These are phyloP conservation scores for Hamigera avellanea DNA, from an alignment of 495 filamentous ascomycete genomes.

Conservation along the genomic window DNA sequence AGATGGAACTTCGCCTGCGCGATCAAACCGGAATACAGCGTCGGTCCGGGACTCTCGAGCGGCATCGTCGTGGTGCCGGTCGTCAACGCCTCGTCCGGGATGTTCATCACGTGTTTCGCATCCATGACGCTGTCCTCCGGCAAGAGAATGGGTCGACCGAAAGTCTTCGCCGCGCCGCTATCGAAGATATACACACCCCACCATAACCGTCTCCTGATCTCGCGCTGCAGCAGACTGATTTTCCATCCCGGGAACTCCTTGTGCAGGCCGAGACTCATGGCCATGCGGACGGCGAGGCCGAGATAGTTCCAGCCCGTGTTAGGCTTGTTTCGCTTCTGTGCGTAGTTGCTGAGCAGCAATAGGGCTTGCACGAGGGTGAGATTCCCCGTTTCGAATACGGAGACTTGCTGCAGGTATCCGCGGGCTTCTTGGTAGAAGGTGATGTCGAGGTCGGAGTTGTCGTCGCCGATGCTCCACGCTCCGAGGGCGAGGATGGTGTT, in stretches of 20 bases:
- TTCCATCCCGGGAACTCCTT: conserved; percentile 45
- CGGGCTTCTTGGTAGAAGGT: conserved; percentile 37
- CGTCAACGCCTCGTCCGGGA: conserved; percentile 36
- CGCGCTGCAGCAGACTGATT: conserved; percentile 37
- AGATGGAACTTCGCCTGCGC: conserved; percentile 38
- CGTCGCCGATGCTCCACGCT: conserved; percentile 39
- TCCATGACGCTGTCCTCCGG: conserved; percentile 38
- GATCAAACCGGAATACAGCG: conserved; percentile 37
- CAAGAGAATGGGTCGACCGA: conserved; percentile 34
- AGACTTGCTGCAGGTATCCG: conserved; percentile 31
- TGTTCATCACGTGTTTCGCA: conserved; percentile 35
- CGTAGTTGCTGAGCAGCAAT: conserved; percentile 40
- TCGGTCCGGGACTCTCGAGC: conserved; percentile 28
- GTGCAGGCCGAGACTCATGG: conserved; percentile 42
- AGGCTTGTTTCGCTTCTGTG: conserved; percentile 44
- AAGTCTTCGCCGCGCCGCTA: conserved; percentile 36
- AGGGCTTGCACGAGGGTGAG: conserved; percentile 40
- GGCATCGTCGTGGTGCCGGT: conserved; percentile 31
- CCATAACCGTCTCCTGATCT: conserved; percentile 34
- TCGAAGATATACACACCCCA: conserved; percentile 40
- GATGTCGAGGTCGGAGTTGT: conserved; percentile 35
- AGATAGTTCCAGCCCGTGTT: conserved; percentile 47
- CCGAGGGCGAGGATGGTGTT: conserved; percentile 41
- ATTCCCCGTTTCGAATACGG: conserved; percentile 40
- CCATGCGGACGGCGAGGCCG: conserved; percentile 39